Conservation (phyloP, 345 rosid species). For the Eutrema japonicum region DNA sequence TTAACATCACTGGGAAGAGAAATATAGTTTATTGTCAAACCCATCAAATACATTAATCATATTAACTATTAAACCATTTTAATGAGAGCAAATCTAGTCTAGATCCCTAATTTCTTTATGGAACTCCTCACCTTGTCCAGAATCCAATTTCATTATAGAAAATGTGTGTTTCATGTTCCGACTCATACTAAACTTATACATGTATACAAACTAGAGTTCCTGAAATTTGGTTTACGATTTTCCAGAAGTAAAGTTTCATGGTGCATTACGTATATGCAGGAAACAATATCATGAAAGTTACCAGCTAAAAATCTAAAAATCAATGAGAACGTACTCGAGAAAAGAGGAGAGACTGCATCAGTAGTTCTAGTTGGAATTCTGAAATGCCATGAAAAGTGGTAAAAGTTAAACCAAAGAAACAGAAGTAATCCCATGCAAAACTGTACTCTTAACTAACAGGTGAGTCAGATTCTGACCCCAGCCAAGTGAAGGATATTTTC, state of each 20-base stretch:
- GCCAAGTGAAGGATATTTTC: not conserved
- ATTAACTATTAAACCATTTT: not conserved
- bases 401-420: conserved; percentile 26
- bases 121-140: not conserved
- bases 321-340: conserved; percentile 71
- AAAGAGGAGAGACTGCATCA: conserved; percentile 93
- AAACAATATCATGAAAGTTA: conserved; percentile 30
- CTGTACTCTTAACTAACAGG: conserved; percentile 12
- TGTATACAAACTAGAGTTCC: conserved; percentile 4
- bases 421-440: conserved; percentile 19
- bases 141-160: not conserved
- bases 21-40: conserved; percentile 1
- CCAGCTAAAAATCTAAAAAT: conserved; percentile 28
- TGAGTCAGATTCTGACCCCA: conserved; percentile 26
- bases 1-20: conserved; percentile 21
- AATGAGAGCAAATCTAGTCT: conserved; percentile 13
- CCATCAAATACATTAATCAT: not conserved
- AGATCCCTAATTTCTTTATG: not conserved
- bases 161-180: conserved; percentile 17
- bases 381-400: conserved; percentile 46
- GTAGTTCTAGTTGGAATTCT: conserved; percentile 94
- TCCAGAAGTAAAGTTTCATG: conserved; percentile 25
- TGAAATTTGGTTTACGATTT: not conserved
- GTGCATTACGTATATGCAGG: conserved; percentile 28
- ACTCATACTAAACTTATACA: conserved; percentile 14